Conservation (phyloP, 306 rosid genomes). For the Crataegus laevigata region DNA sequence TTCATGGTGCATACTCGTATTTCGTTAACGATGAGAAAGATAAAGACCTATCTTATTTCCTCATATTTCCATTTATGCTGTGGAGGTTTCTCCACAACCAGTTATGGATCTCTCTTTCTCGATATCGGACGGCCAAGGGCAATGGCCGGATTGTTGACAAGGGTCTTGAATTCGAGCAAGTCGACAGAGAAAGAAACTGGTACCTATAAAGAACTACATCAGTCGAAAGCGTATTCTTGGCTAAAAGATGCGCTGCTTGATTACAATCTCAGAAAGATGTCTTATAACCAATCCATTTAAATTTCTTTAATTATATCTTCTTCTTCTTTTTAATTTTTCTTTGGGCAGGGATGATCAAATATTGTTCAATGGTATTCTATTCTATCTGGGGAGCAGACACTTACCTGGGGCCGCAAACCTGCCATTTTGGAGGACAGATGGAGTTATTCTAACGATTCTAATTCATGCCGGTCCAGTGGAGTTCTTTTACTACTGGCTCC, state of each 20-base stretch:
- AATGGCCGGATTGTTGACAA: constrained; percentile 39
- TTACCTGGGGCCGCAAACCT: constrained; percentile 11
- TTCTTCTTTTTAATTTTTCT: neutral
- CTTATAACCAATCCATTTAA: neutral
- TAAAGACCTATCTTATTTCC: constrained; percentile 30
- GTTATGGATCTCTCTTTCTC: constrained; percentile 55
- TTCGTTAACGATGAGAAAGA: constrained; percentile 12
- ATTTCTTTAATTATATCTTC: too few relatives aligned
- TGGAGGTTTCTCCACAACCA: constrained; percentile 53
- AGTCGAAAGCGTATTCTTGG: neutral
- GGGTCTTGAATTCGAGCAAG: constrained; percentile 64
- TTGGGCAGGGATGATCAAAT: constrained; percentile 65
- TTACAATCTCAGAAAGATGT: neutral
- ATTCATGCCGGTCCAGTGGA: constrained; percentile 66
- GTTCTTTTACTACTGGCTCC: constrained; percentile 68
- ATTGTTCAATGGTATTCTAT: constrained; percentile 37
- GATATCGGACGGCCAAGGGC: constrained; percentile 47
- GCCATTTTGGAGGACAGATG: constrained; percentile 49
- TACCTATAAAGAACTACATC: neutral
- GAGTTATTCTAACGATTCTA: constrained; percentile 24
- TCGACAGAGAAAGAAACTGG: constrained; percentile 63
- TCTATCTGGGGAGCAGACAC: constrained; percentile 16
- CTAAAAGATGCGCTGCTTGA: neutral
- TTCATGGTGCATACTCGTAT: constrained; percentile 36
- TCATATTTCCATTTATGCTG: constrained; percentile 38